Evolutionary conservation across 768 basidiomycete genomes (phyloP).

Genomic region (Tricholoma matsutake): DNA sequence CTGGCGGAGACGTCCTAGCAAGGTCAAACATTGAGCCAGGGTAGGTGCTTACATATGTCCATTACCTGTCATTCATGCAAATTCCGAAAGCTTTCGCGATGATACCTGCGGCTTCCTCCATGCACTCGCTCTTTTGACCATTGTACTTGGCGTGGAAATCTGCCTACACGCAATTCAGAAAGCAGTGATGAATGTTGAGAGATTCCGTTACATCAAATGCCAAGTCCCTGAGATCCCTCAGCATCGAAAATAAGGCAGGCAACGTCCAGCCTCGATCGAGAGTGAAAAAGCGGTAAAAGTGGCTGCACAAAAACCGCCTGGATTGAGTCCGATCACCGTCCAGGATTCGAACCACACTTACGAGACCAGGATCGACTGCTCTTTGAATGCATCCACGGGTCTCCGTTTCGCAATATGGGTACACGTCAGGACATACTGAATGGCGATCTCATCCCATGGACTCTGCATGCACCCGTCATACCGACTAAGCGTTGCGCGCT

Average conservation of each 20-base stretch:
- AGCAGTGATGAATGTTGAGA: not conserved
- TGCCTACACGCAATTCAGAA: slow-evolving; percentile 38
- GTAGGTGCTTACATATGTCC: not conserved
- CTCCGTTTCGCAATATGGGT: slow-evolving; percentile 66
- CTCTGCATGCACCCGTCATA: slow-evolving; percentile 64
- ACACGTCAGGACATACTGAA: slow-evolving; percentile 78
- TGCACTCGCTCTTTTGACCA: slow-evolving; percentile 56
- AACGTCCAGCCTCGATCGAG: slow-evolving; percentile 85
- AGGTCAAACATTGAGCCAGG: not conserved
- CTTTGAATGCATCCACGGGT: slow-evolving; percentile 73
- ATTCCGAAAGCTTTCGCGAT: slow-evolving; percentile 88
- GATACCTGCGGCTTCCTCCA: slow-evolving; percentile 85
- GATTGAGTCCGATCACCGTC: not conserved
- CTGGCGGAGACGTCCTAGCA: slow-evolving; percentile 59
- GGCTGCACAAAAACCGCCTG: slow-evolving; percentile 32
- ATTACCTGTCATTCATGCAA: slow-evolving; percentile 74
- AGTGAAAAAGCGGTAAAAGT: slow-evolving; percentile 78
- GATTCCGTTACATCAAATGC: slow-evolving; percentile 67
- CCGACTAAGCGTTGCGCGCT: slow-evolving; percentile 37
- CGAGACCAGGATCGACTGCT: slow-evolving; percentile 74
- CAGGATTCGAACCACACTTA: slow-evolving; percentile 37
- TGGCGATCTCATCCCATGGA: slow-evolving; percentile 87
- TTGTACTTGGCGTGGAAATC: slow-evolving; percentile 59
- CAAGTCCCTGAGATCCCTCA: slow-evolving; percentile 79
- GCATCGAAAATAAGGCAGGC: slow-evolving; percentile 75